Conservation (phyloP, 1,284 basidiomycete species). For the Pascua guehoae region DNA sequence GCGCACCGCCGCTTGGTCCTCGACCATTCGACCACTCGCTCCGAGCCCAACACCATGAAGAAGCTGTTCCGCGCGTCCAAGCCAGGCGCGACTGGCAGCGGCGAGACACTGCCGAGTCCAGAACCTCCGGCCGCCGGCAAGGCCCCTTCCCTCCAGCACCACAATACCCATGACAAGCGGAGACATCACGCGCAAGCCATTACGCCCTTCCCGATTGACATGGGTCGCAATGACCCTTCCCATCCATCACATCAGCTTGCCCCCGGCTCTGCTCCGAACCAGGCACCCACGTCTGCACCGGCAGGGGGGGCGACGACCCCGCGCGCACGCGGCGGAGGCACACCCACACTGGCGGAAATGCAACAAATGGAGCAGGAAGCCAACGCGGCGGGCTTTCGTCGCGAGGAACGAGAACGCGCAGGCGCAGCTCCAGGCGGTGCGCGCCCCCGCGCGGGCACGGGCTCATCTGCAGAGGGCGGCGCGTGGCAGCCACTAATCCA, state of each 20-base stretch:
- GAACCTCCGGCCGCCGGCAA: neutral
- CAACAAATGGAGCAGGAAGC: neutral
- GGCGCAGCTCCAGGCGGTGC: neutral
- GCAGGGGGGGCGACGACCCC: no score
- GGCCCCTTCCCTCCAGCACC: neutral
- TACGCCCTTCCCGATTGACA: slow-evolving; percentile 39
- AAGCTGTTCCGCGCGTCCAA: slow-evolving; percentile 16
- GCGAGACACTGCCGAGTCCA: neutral
- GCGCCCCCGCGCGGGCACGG: neutral
- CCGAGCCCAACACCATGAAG: slow-evolving; percentile 3
- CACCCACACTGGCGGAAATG: slow-evolving; percentile 4
- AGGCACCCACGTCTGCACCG: no score
- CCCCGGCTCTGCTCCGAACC: no score
- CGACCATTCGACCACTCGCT: no score
- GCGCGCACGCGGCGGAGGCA: neutral
- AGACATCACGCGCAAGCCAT: slow-evolving; percentile 16
- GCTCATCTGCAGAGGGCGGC: slow-evolving; percentile 4
- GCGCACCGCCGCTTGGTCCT: no score
- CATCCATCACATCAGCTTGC: no score
- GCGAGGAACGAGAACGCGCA: no score
- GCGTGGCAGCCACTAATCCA: neutral
- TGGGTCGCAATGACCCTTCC: slow-evolving; percentile 11
- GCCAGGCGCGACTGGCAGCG: slow-evolving; percentile 3
- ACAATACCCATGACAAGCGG: slow-evolving; percentile 3
- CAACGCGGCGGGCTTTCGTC: neutral